These are phyloP conservation scores for Discostella stelligeroides DNA, from an alignment of 108 stramenopile genomes.

Conservation along the genomic window DNA sequence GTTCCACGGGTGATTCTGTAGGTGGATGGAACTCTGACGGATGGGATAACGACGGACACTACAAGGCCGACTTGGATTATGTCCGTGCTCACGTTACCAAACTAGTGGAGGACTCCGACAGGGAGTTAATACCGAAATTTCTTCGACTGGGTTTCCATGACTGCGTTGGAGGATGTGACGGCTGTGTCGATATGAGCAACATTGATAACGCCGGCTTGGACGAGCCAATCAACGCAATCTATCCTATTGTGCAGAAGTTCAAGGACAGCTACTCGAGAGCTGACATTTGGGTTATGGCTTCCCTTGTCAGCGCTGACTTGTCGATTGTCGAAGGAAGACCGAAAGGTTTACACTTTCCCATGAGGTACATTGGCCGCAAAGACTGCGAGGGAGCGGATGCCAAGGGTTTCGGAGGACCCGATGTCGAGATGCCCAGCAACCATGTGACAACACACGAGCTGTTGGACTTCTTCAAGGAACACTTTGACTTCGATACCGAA, in stretches of 20 bases:
- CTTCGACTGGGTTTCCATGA: slow-evolving; percentile 57
- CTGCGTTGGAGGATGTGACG: slow-evolving; percentile 57
- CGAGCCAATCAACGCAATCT: slow-evolving; percentile 46
- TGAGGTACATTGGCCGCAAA: too few species aligned
- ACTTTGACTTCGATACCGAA: too few species aligned
- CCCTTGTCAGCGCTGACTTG: too few species aligned
- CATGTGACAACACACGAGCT: slow-evolving; percentile 20
- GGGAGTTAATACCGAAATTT: slow-evolving; percentile 28
- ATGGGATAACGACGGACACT: too few species aligned
- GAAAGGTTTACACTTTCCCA: slow-evolving; percentile 21
- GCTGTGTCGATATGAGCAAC: slow-evolving; percentile 57
- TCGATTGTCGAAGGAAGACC: slow-evolving; percentile 47
- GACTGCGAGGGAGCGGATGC: slow-evolving; percentile 26
- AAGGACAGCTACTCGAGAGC: slow-evolving; percentile 40
- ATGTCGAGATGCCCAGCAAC: slow-evolving; percentile 9
- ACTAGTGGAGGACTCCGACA: not conserved
- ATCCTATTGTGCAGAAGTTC: slow-evolving; percentile 33
- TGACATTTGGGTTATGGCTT: slow-evolving; percentile 59
- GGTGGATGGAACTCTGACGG: too few species aligned
- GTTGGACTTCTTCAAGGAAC: slow-evolving; percentile 34
- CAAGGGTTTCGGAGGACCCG: slow-evolving; percentile 28
- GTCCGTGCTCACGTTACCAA: not conserved
- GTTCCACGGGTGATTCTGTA: too few species aligned
- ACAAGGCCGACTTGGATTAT: not conserved
- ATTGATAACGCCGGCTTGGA: slow-evolving; percentile 49